Evolutionary conservation across 2,329 filamentous ascomycete genomes (phyloP), one percentile per base, ranked within the genome.

Genomic region (Onygena corvina): DNA sequence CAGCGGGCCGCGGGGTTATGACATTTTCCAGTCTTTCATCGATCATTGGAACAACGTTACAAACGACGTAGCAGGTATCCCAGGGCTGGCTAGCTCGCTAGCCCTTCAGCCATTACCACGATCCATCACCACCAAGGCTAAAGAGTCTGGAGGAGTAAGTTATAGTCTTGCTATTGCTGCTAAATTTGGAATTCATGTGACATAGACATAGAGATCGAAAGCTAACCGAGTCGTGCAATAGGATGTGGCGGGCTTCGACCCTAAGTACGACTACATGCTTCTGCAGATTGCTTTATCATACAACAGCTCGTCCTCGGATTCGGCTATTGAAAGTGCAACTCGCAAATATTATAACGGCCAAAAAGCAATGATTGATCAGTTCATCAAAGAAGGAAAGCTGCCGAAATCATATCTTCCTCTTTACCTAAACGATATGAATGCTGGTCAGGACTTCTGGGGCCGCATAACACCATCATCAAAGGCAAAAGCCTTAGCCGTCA

Each of bases 391-490:
- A 7, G 66, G 64, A 8, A 56, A 60, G 3, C 57, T 70, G 14
- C 64, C 68, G 0, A 61, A 68, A 23, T 65, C 63, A 4, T 68
- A 71, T 50, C 57, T 66, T 11, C 70, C 70, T 5, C 56, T 72
- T 3, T 73, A 73, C 55, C 70, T 71, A 64, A 72, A 71, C 49
- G 70, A 72, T 42, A 63, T 62, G 7, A 67, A 71, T 56, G 64
- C 60, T 49, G 57, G 62, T 27, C 68, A 73, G 59, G 67, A 71
- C 42, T 72, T 68, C 56, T 72, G 65, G 61, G 63, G 62, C 4
- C 61, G 66, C 4, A 60, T 70, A 38, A 53, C 59, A 11, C 63
- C 61, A 8, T 38, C 53, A 31, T 25, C 36, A 12, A 42, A 23
- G 14, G 58, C 63, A 35, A 58, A 61, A 49, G 65, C 66, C 8